Conservation (phyloP, 208 protist genomes). For the Trypanosoma conorhini region DNA sequence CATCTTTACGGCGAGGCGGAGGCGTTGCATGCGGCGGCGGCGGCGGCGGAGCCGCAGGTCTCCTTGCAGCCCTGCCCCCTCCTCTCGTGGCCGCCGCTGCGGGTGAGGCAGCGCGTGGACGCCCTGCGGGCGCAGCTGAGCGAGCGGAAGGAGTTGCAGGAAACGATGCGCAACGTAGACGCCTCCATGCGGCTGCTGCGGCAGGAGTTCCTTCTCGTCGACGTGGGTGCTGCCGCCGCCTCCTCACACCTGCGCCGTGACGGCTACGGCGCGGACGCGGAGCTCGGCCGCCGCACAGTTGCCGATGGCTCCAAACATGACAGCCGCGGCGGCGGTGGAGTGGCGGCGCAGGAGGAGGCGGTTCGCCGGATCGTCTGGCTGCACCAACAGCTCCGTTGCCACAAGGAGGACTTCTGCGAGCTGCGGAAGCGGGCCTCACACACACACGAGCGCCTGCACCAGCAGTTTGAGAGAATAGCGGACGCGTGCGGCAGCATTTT, state of each 20-base stretch:
- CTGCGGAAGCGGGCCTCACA: not conserved
- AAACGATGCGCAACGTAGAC: slow-evolving; percentile 8
- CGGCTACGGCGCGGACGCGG: not conserved
- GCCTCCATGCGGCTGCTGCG: not conserved
- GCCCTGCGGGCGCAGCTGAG: slow-evolving; percentile 1
- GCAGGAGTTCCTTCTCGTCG: slow-evolving; percentile 3
- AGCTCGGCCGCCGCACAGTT: not conserved
- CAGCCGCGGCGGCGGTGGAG: not conserved
- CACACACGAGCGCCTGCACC: not conserved
- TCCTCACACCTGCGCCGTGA: not conserved
- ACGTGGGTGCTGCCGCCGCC: not conserved
- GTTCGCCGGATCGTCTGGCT: slow-evolving; percentile 5
- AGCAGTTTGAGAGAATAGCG: slow-evolving; percentile 1
- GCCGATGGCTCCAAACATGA: not conserved
- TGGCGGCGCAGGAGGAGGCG: not conserved
- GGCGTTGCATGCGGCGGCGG: not conserved
- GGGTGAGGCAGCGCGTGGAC: not conserved
- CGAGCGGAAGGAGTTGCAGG: slow-evolving; percentile 3
- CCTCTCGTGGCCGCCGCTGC: slow-evolving; percentile 7
- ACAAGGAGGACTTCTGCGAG: slow-evolving; percentile 12
- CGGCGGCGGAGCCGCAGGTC: not conserved
- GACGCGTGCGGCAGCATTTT: slow-evolving; percentile 7
- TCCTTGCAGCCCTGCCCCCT: not conserved
- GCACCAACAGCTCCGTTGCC: slow-evolving; percentile 4
- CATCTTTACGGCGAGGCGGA: not conserved